A percentile compares a stretch with the other conserved stretches of the same genome.
phyloP scores from a whole-genome alignment of 768 basidiomycete species.

The Pisolithus microcarpus region DNA sequence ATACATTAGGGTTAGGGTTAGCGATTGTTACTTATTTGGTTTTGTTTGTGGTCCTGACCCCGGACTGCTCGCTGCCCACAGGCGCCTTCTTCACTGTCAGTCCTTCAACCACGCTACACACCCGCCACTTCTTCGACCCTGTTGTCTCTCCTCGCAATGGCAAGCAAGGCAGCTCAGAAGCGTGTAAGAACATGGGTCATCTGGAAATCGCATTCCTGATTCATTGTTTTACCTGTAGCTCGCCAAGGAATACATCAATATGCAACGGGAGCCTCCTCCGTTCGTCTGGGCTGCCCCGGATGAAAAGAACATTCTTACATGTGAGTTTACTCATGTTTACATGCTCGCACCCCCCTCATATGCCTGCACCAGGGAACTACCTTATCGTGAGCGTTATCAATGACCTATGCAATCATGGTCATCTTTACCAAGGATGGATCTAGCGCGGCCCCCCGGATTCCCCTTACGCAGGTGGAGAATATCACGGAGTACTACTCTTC shows the following conservation, averaged over 20 bases:
- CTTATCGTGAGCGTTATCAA: constrained; percentile 61
- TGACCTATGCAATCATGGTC: not conserved
- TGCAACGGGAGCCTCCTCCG: constrained; percentile 92
- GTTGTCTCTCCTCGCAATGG: constrained; percentile 40
- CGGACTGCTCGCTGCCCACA: constrained; percentile 13
- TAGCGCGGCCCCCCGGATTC: constrained; percentile 93
- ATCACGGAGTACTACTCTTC: constrained; percentile 87
- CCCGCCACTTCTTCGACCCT: not conserved
- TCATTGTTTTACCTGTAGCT: not conserved
- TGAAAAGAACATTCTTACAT: constrained; percentile 95
- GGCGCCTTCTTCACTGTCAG: constrained; percentile 10
- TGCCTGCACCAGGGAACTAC: constrained; percentile 71
- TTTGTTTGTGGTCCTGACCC: constrained; percentile 17
- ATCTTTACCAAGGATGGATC: constrained; percentile 7
- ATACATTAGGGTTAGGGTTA: constrained; percentile 5
- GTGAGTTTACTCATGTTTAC: constrained; percentile 42
- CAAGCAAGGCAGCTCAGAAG: constrained; percentile 81
- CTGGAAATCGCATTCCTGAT: constrained; percentile 9
- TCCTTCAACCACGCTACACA: constrained; percentile 12
- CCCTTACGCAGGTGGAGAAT: constrained; percentile 87
- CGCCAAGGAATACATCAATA: constrained; percentile 23
- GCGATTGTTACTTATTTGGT: constrained; percentile 10
- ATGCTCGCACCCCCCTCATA: constrained; percentile 8
- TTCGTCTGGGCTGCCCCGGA: constrained; percentile 95
- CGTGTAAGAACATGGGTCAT: constrained; percentile 42